Evolutionary conservation across 257 asterid species (phyloP).

Genomic region (Solanum sejunctum): DNA sequence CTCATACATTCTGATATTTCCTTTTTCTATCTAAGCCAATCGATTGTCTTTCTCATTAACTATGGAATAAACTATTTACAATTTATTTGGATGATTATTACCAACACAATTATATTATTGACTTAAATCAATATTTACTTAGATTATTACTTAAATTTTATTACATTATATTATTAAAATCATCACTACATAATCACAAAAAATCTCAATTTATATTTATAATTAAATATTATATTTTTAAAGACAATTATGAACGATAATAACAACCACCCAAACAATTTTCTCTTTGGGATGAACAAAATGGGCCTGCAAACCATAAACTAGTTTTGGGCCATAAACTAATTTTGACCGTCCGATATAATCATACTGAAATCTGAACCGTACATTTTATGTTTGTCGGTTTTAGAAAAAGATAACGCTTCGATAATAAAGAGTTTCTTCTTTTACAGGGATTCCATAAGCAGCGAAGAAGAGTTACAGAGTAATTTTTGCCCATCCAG

Average conservation of each 20-base stretch:
- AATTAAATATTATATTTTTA: no score
- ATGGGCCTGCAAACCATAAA: neutral
- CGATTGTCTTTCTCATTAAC: neutral
- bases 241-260: no score
- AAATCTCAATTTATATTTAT: no score
- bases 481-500: neutral
- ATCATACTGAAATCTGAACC: neutral
- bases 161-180: no score
- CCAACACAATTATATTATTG: no score
- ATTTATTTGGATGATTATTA: no score
- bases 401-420: neutral
- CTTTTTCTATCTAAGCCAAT: neutral
- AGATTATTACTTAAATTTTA: no score
- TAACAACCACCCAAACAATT: neutral
- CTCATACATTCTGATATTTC: no score
- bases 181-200: no score
- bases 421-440: neutral
- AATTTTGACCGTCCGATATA: neutral
- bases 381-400: neutral
- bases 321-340: neutral
- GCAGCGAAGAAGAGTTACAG: neutral
- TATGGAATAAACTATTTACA: fast-evolving
- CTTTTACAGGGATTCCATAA: neutral
- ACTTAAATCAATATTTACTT: no score
- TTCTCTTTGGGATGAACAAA: neutral